Conservation (phyloP, 2,329 filamentous ascomycete genomes). For the Alternaria gansuensis region DNA sequence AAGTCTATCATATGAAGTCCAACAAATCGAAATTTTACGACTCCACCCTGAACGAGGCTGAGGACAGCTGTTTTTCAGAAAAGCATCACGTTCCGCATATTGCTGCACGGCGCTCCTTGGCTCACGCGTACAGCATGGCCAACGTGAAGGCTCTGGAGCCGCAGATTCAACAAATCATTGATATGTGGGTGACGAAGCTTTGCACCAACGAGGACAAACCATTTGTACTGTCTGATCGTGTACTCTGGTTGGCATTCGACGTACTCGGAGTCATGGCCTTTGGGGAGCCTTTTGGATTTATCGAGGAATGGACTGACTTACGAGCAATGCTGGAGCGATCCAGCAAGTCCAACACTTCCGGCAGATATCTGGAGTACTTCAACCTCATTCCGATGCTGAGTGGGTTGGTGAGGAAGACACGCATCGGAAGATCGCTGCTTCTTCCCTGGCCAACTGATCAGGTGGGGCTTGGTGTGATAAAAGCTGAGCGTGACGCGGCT, state of each 20-base stretch:
- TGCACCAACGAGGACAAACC: background rate
- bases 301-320: background rate
- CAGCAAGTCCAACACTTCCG: background rate
- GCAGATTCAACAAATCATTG: background rate
- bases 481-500: background rate
- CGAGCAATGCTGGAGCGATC: background rate
- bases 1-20: background rate
- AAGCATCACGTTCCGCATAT: background rate
- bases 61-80: background rate
- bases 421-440: background rate
- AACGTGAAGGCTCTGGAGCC: background rate
- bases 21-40: background rate
- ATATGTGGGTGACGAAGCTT: background rate
- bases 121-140: background rate
- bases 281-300: background rate
- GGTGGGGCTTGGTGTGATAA: background rate
- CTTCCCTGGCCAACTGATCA: background rate
- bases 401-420: background rate
- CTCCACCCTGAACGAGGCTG: background rate
- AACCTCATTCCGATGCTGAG: background rate
- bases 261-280: background rate
- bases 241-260: background rate
- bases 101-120: background rate
- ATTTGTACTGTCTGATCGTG: background rate
- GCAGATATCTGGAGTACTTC: background rate